Conservation (phyloP, 202 grass and related monocot genomes). For the Schoenoplectus tabernaemontani region DNA sequence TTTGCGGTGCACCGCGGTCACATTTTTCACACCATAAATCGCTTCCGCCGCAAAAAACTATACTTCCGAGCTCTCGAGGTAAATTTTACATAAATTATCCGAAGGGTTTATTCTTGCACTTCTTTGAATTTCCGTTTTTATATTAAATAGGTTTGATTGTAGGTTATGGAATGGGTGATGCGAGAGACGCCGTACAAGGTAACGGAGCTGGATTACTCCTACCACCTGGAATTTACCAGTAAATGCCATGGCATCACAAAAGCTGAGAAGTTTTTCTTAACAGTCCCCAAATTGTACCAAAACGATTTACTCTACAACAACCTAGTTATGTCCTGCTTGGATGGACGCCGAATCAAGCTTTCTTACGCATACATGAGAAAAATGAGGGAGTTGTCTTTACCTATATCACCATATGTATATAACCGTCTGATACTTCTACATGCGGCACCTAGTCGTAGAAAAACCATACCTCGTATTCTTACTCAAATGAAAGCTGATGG, state of each 20-base stretch:
- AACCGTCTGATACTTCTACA: conserved; percentile 88
- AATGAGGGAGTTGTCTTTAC: conserved; percentile 63
- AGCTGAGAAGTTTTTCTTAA: conserved; percentile 77
- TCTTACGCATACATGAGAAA: conserved; percentile 89
- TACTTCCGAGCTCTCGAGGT: conserved; percentile 68
- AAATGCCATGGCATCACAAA: conserved; percentile 75
- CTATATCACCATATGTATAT: conserved; percentile 60
- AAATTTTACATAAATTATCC: neutral
- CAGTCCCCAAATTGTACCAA: conserved; percentile 47
- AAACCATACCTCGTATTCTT: conserved; percentile 68
- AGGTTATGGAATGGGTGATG: conserved; percentile 96
- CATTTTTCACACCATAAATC: conserved; percentile 77
- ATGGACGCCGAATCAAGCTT: conserved; percentile 66
- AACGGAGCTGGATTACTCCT: conserved; percentile 80
- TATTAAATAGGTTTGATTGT: conserved; percentile 4
- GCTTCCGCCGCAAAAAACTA: conserved; percentile 52
- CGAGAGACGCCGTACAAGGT: conserved; percentile 94
- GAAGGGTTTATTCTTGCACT: neutral
- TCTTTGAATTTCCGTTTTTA: neutral
- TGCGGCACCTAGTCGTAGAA: conserved; percentile 58
- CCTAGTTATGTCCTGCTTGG: conserved; percentile 72
- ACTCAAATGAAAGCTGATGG: conserved; percentile 74
- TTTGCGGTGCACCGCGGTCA: conserved; percentile 62
- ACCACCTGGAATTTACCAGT: conserved; percentile 82
- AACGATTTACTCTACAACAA: conserved; percentile 95